Percentiles rank a stretch among this genome's conserved stretches.
Conservation (phyloP, 2,329 filamentous ascomycete species). For the Ceratocystiopsis minuta region DNA sequence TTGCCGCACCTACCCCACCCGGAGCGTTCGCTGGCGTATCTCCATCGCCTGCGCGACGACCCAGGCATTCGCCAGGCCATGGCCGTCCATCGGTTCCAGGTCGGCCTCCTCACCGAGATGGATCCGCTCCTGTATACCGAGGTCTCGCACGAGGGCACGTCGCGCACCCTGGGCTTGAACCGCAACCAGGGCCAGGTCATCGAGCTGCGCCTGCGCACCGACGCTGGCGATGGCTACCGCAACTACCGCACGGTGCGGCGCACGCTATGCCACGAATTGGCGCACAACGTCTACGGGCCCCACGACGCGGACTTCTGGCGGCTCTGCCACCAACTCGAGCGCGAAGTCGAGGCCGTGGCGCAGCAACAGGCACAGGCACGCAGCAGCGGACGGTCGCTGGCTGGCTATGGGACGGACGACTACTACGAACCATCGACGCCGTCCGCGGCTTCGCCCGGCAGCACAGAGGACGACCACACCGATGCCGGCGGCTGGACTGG, state of each 20-base stretch:
- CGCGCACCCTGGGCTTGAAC: slow-evolving; percentile 70
- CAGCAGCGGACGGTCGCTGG: slow-evolving; percentile 48
- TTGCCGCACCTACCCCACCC: slow-evolving; percentile 63
- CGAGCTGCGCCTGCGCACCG: slow-evolving; percentile 76
- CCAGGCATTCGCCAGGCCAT: slow-evolving; percentile 72
- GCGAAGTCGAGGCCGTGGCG: slow-evolving; percentile 46
- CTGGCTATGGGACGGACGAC: slow-evolving; percentile 48
- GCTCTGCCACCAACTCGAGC: slow-evolving; percentile 70
- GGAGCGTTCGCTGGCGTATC: slow-evolving; percentile 48
- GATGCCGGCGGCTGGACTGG: slow-evolving; percentile 65
- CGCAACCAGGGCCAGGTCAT: slow-evolving; percentile 78
- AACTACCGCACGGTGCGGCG: slow-evolving; percentile 84
- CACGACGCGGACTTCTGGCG: slow-evolving; percentile 87
- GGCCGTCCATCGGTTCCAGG: slow-evolving; percentile 67
- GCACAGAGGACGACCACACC: slow-evolving; percentile 35
- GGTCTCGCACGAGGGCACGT: slow-evolving; percentile 50
- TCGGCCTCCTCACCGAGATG: slow-evolving; percentile 87
- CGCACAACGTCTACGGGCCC: slow-evolving; percentile 72
- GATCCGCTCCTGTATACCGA: slow-evolving; percentile 67
- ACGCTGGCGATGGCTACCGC: slow-evolving; percentile 82
- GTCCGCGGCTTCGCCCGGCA: slow-evolving; percentile 21
- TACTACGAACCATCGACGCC: slow-evolving; percentile 27
- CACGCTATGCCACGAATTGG: slow-evolving; percentile 86
- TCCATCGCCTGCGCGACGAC: slow-evolving; percentile 62
- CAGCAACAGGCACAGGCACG: slow-evolving; percentile 49